Conservation (phyloP, 768 basidiomycete genomes). For the Hericium alpestre region DNA sequence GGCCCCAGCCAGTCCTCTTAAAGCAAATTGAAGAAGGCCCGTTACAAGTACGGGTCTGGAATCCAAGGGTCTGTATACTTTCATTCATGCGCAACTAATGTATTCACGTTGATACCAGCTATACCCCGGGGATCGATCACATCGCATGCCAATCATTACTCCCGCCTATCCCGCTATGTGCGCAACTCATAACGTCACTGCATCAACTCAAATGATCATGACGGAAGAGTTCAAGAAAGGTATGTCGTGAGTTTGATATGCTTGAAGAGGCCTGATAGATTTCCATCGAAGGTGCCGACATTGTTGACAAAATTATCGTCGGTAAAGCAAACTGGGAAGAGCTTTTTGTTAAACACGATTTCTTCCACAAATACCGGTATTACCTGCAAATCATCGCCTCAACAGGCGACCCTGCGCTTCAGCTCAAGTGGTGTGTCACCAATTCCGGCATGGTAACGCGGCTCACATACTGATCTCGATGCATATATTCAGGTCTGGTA, state of each 20-base stretch:
- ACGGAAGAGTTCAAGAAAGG: conserved; percentile 93
- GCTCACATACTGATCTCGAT: not conserved
- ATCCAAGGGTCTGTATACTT: conserved; percentile 61
- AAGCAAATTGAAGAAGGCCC: conserved; percentile 96
- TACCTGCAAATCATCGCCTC: conserved; percentile 95
- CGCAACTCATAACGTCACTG: conserved; percentile 94
- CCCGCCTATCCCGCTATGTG: conserved; percentile 99
- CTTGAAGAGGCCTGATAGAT: conserved; percentile 5
- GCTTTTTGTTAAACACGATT: conserved; percentile 91
- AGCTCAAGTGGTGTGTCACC: conserved; percentile 76
- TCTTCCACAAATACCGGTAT: conserved; percentile 93
- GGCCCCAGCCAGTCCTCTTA: conserved; percentile 96
- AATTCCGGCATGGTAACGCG: not conserved
- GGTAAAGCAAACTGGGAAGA: conserved; percentile 82
- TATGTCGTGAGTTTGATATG: conserved; percentile 15
- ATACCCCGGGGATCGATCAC: conserved; percentile 86
- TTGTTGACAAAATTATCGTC: conserved; percentile 86
- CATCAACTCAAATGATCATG: conserved; percentile 92
- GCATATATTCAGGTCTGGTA: conserved; percentile 56
- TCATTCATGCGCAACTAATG: not conserved
- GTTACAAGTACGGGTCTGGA: conserved; percentile 91
- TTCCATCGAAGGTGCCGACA: conserved; percentile 65
- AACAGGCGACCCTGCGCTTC: conserved; percentile 70
- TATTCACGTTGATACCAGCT: conserved; percentile 34
- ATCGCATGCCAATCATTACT: conserved; percentile 99